These are phyloP conservation scores for Aspergillus awamori DNA, from an alignment of 2,329 filamentous ascomycete genomes.

Conservation along the genomic window DNA sequence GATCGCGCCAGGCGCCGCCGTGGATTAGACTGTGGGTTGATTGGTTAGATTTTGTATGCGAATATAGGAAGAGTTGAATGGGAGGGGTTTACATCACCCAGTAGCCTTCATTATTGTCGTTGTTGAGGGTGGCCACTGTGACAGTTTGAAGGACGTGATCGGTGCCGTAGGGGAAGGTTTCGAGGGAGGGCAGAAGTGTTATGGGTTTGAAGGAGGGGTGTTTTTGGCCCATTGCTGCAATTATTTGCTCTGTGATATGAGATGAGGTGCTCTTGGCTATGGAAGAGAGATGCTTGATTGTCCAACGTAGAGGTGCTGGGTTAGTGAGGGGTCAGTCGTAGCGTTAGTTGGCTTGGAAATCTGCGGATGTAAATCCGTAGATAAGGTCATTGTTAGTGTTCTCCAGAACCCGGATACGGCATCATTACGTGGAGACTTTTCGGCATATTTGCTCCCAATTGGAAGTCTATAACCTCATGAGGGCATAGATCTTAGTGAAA, in stretches of 20 bases:
- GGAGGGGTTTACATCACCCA: slow-evolving; percentile 44
- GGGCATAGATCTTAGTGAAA: too few species aligned
- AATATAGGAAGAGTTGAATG: neutral
- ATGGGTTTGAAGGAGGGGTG: neutral
- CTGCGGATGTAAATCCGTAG: too few species aligned
- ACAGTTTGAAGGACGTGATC: slow-evolving; percentile 39
- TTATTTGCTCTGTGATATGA: neutral
- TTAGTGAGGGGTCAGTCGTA: too few species aligned
- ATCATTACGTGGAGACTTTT: too few species aligned
- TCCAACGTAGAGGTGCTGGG: too few species aligned
- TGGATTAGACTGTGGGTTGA: slow-evolving; percentile 38
- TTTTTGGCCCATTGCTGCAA: neutral
- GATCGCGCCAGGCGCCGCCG: slow-evolving; percentile 55
- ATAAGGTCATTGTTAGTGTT: too few species aligned
- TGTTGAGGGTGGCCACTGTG: slow-evolving; percentile 30
- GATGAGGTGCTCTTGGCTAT: neutral
- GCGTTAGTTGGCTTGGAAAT: too few species aligned
- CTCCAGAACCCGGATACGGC: too few species aligned
- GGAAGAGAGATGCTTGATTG: neutral
- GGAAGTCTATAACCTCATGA: too few species aligned
- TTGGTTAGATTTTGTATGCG: neutral
- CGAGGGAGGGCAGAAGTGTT: slow-evolving; percentile 8
- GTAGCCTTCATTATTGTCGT: slow-evolving; percentile 30
- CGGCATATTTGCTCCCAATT: too few species aligned
- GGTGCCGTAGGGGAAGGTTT: slow-evolving; percentile 32